phyloP scores from a whole-genome alignment of 768 basidiomycete genomes.

The Lactarius quietus region DNA sequence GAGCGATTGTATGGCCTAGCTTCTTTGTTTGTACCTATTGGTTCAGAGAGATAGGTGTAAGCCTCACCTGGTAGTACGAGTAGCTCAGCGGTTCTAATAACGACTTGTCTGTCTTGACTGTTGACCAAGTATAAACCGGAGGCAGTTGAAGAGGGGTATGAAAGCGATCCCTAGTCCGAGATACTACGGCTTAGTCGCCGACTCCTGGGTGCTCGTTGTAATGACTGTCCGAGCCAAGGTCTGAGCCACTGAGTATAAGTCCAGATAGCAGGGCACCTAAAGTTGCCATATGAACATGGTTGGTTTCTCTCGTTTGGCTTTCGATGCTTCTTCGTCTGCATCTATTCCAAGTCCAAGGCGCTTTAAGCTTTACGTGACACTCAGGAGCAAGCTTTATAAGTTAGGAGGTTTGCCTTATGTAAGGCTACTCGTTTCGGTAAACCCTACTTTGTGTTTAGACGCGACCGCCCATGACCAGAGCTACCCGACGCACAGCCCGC shows the following conservation, averaged over 20 bases:
- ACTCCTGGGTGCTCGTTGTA: too few species aligned
- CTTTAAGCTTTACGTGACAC: too few species aligned
- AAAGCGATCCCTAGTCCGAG: not conserved
- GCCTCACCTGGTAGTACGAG: not conserved
- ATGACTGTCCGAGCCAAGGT: too few species aligned
- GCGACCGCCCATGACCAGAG: constrained; percentile 14
- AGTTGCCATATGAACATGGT: too few species aligned
- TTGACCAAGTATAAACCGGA: not conserved
- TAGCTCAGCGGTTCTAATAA: not conserved
- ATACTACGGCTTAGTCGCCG: too few species aligned
- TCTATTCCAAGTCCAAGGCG: not conserved
- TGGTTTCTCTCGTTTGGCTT: too few species aligned
- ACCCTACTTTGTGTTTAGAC: not conserved
- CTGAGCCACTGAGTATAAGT: too few species aligned
- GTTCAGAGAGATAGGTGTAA: not conserved
- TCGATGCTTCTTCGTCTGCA: not conserved
- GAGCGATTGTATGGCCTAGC: too few species aligned
- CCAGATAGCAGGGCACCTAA: too few species aligned
- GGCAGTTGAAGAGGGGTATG: too few species aligned
- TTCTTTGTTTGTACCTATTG: not conserved
- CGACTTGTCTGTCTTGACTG: not conserved
- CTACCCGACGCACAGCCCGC: constrained; percentile 16
- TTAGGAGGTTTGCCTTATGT: too few species aligned
- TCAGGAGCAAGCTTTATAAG: too few species aligned
- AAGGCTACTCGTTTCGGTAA: not conserved